A percentile compares a stretch with the other conserved stretches of the same genome.
phyloP scores from a whole-genome alignment of 139 green algal genomes.

The Micromonas pusilla region DNA sequence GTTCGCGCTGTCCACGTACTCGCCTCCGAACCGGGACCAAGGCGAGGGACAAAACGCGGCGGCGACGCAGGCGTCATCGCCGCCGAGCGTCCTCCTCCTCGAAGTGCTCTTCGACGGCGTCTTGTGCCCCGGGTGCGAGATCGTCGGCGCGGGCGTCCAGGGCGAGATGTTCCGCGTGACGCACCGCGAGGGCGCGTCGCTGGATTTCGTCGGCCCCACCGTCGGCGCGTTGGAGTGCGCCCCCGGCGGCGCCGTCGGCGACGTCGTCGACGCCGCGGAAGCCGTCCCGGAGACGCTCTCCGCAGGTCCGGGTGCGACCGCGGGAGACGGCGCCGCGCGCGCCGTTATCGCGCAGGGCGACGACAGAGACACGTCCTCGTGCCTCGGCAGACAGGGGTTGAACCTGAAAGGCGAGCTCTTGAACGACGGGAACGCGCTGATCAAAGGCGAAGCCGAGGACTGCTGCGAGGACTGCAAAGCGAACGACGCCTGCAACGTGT shows the following conservation, averaged over 20 bases:
- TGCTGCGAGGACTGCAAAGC: background rate
- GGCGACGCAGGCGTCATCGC: background rate
- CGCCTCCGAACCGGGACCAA: background rate
- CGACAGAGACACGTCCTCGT: background rate
- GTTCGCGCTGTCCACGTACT: slow-evolving; percentile 3
- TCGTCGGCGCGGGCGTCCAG: background rate
- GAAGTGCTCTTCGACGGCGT: background rate
- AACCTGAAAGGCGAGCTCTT: slow-evolving; percentile 17
- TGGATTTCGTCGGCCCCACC: slow-evolving; percentile 14
- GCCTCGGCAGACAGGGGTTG: background rate
- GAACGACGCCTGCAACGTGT: background rate
- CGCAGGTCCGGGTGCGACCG: background rate
- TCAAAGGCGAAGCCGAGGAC: background rate
- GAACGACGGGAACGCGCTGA: background rate
- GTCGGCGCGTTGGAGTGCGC: background rate
- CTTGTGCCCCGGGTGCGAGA: background rate
- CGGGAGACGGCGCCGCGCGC: background rate
- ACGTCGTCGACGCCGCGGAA: background rate
- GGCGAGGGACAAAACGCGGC: background rate
- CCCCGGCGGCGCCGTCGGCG: background rate
- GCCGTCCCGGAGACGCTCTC: background rate
- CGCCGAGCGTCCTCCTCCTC: background rate
- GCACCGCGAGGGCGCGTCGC: background rate
- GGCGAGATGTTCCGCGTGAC: background rate
- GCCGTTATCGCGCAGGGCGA: background rate